Conservation (phyloP, 1,284 basidiomycete genomes). For the Boletus subluridellus region DNA sequence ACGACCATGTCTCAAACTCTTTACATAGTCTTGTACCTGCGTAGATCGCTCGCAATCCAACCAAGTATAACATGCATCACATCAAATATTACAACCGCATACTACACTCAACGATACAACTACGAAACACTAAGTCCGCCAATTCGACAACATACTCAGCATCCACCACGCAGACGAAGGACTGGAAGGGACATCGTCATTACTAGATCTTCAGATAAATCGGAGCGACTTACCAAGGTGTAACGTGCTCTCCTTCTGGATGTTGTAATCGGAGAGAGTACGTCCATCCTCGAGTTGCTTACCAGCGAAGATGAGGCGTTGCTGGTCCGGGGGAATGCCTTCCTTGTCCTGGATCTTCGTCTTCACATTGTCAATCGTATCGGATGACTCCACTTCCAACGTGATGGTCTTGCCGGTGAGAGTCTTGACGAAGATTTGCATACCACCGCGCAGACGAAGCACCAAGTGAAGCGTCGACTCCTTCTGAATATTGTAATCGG, state of each 20-base stretch:
- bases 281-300: conserved; percentile 71
- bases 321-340: conserved; percentile 69
- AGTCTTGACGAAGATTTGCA: conserved; percentile 70
- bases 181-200: conserved; percentile 43
- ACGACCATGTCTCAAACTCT: background rate
- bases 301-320: conserved; percentile 74
- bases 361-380: conserved; percentile 75
- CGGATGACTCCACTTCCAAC: conserved; percentile 72
- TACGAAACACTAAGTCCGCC: background rate
- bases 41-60: background rate
- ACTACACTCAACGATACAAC: background rate
- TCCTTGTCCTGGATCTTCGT: conserved; percentile 77
- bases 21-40: background rate
- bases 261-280: conserved; percentile 64
- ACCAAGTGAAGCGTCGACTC: conserved; percentile 61
- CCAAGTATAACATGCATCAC: background rate
- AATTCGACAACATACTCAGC: conserved; percentile 24
- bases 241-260: conserved; percentile 69
- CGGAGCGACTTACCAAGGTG: conserved; percentile 46
- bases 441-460: conserved; percentile 49
- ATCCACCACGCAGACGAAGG: conserved; percentile 74
- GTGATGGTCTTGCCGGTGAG: conserved; percentile 81
- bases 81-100: background rate
- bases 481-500: conserved; percentile 78
- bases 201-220: conserved; percentile 36